A percentile compares a stretch with the other conserved stretches of the same genome.
These are phyloP conservation scores for Irpex rosettiformis DNA, from an alignment of 1,284 basidiomycete genomes.

Conservation along the genomic window DNA sequence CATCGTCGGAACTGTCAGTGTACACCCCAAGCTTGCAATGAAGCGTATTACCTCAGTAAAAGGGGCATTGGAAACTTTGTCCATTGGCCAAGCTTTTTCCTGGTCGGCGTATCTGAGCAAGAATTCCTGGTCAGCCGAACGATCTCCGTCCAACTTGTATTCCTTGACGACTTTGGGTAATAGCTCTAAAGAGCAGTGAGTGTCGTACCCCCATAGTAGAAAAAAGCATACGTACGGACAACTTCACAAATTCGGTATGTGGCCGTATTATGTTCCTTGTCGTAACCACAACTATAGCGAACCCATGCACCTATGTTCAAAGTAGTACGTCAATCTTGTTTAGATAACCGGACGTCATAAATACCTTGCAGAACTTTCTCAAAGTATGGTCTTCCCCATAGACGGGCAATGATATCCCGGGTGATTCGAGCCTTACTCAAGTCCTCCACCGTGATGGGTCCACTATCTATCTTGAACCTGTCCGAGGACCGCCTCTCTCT, in stretches of 20 bases:
- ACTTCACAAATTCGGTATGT: constrained; percentile 86
- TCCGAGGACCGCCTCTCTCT: constrained; percentile 50
- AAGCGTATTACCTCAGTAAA: constrained; percentile 51
- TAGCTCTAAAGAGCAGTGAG: constrained; percentile 38
- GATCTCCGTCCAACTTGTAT: constrained; percentile 69
- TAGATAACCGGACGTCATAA: constrained; percentile 17
- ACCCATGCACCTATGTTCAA: constrained; percentile 69
- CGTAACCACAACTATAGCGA: constrained; percentile 65
- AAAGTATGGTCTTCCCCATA: constrained; percentile 72
- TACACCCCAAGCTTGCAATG: not conserved
- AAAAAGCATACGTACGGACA: constrained; percentile 44
- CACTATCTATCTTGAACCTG: constrained; percentile 45
- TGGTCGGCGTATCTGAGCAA: constrained; percentile 72
- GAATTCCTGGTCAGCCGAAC: constrained; percentile 58
- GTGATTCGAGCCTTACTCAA: constrained; percentile 57
- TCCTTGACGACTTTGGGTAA: constrained; percentile 51
- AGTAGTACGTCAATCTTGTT: constrained; percentile 21
- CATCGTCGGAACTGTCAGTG: not conserved
- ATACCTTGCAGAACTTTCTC: constrained; percentile 73
- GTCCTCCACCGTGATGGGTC: constrained; percentile 50
- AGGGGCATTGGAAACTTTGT: constrained; percentile 74
- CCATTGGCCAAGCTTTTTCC: constrained; percentile 61
- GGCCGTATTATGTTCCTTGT: constrained; percentile 45
- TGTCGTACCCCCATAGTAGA: not conserved
- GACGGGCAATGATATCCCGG: constrained; percentile 61